Base-by-base conservation (phyloP, 768 basidiomycete species). In the Xanthoconium purpureum region DNA sequence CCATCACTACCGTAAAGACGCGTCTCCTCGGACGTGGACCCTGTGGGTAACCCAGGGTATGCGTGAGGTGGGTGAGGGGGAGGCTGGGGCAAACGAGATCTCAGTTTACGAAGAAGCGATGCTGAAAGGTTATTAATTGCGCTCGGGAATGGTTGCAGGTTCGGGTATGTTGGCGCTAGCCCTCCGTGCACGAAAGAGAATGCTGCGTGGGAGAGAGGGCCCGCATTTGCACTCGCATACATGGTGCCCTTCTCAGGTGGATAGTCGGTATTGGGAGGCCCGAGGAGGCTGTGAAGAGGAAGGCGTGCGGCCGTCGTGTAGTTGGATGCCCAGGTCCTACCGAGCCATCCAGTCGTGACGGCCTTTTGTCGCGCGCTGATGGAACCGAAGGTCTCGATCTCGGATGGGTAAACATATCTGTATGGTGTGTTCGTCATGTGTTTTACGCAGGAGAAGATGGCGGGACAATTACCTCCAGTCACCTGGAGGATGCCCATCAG, bases 131-230 rank as follows among this genome's bases (percentile, higher is more conserved):
- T 75, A 68, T 98, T 99, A 62, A 98, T 94, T 29, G 78, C 76
- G 18, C 84, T 78, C 7, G 96, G 92, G 73, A 93, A 97, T 0
- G 95, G 94, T 8, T 81, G 76, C 5, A 96, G 78, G 58, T 84
- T 77, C 8, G 79, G 77, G 62, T 92, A 96, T 1, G 83, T 79
- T 8, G 91, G 88, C 4, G 89, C 83, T 39, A 98, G 78, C 0
- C 95, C 95, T 18, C 95, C 96, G 58, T 98, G 97, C 3, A 96
- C 90, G 71, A 98, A 98, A 1, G 94, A 92, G 30, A 94, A 74
- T 1, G 94, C 91, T 0, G 89, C 80, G 69, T 88, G 89, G 0
- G 88, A 87, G 51, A 94, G 77, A 7, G 83, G 79, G 3, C 77
- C 67, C 8, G 61, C 68, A 54, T 56, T 71, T 30, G 66, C 78